Conservation (phyloP, 805 yeast species). For the Wickerhamiella lipophila region DNA sequence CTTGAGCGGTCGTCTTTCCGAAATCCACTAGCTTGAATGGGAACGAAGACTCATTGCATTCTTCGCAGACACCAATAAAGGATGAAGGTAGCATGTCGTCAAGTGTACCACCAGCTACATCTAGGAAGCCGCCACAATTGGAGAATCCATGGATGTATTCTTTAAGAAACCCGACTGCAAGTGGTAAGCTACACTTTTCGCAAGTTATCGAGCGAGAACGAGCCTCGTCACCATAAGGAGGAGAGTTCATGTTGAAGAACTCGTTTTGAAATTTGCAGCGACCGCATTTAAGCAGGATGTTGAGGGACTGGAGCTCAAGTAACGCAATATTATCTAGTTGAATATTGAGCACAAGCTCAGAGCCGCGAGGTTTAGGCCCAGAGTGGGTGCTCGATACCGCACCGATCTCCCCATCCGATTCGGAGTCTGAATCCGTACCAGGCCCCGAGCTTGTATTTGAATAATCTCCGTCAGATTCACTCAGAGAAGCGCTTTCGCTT, state of each 20-base stretch:
- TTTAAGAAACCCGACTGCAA: conserved; percentile 29
- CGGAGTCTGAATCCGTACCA: conserved; percentile 19
- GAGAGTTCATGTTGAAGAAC: conserved; percentile 26
- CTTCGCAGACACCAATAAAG: conserved; percentile 29
- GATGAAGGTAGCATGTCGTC: conserved; percentile 29
- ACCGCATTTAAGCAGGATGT: conserved; percentile 28
- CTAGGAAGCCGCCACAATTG: conserved; percentile 29
- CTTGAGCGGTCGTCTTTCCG: conserved; percentile 25
- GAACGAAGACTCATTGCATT: conserved; percentile 26
- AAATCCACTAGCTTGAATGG: conserved; percentile 26
- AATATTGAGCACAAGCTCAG: conserved; percentile 27
- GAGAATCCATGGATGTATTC: conserved; percentile 28
- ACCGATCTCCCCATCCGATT: background rate
- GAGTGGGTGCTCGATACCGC: conserved; percentile 10
- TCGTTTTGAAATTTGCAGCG: conserved; percentile 30
- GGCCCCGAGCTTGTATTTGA: background rate
- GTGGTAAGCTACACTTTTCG: conserved; percentile 27
- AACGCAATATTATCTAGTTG: conserved; percentile 20
- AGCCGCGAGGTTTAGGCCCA: conserved; percentile 23
- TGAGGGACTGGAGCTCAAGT: conserved; percentile 26
- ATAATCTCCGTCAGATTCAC: conserved; percentile 20
- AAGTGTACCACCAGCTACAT: conserved; percentile 29
- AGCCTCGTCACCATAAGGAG: conserved; percentile 26
- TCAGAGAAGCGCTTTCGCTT: background rate
- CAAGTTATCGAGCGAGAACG: conserved; percentile 27